phyloP scores from a whole-genome alignment of 2,329 filamentous ascomycete genomes.

The Verticillium albo-atrum region DNA sequence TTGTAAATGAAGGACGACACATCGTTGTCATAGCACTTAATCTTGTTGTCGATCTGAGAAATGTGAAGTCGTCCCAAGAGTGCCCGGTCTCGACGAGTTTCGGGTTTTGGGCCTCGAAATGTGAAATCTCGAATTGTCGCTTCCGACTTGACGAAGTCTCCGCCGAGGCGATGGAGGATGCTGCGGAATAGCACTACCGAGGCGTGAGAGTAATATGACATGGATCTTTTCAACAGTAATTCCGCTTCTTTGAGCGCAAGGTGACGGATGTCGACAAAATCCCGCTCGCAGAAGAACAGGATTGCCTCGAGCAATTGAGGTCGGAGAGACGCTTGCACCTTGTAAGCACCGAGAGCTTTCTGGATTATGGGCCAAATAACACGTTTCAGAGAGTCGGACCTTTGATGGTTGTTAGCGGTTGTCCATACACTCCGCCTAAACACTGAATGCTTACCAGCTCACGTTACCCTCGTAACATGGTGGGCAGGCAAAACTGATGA shows the following conservation, averaged over 20 bases:
- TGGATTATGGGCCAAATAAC: no score
- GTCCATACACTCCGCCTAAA: no score
- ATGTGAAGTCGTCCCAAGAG: slow-evolving; percentile 26
- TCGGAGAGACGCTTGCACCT: slow-evolving; percentile 11
- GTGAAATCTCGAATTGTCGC: slow-evolving; percentile 19
- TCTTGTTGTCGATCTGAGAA: slow-evolving; percentile 28
- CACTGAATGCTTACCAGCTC: slow-evolving; percentile 17
- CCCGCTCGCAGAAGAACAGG: slow-evolving; percentile 25
- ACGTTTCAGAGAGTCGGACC: no score
- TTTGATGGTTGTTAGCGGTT: no score
- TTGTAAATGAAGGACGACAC: slow-evolving; percentile 23
- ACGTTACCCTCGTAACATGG: slow-evolving; percentile 26
- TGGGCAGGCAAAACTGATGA: slow-evolving; percentile 23
- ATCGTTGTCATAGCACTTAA: slow-evolving; percentile 23
- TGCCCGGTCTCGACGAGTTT: slow-evolving; percentile 21
- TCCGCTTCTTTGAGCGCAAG: slow-evolving; percentile 19
- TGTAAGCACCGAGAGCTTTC: slow-evolving; percentile 1
- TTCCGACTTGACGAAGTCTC: slow-evolving; percentile 19
- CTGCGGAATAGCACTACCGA: slow-evolving; percentile 25
- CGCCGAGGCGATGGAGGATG: slow-evolving; percentile 21
- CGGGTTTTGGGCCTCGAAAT: slow-evolving; percentile 5
- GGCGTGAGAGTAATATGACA: slow-evolving; percentile 26
- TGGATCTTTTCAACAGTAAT: slow-evolving; percentile 17
- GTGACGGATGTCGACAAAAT: slow-evolving; percentile 18
- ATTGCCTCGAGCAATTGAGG: slow-evolving; percentile 19